phyloP scores from a whole-genome alignment of 495 filamentous ascomycete species.

The Umbilicaria muhlenbergii region DNA sequence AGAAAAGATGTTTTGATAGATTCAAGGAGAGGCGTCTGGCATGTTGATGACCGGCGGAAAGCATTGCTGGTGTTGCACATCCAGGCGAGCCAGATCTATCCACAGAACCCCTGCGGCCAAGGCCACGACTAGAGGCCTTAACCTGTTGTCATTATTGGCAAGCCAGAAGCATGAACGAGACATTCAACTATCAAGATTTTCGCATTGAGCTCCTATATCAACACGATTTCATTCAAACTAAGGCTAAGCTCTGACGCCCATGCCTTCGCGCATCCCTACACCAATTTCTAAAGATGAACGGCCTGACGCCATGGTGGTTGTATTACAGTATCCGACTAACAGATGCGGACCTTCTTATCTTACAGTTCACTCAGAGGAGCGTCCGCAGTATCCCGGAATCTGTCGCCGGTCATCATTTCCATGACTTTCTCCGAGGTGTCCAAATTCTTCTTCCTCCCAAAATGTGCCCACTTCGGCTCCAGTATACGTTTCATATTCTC shows the following conservation, averaged over 20 bases:
- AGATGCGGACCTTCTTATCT: no score
- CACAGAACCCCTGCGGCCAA: background rate
- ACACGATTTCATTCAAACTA: no score
- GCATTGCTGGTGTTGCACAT: slow-evolving; percentile 7
- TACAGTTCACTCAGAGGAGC: slow-evolving; percentile 1
- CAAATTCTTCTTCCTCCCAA: slow-evolving; percentile 38
- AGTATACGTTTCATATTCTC: slow-evolving; percentile 43
- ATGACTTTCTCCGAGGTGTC: slow-evolving; percentile 35
- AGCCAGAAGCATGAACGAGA: no score
- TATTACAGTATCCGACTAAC: slow-evolving; percentile 6
- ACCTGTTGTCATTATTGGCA: no score
- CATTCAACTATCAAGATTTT: no score
- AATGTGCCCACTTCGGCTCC: slow-evolving; percentile 44
- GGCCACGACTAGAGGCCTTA: no score
- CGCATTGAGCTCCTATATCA: no score
- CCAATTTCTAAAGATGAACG: no score
- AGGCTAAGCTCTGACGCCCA: no score
- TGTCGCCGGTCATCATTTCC: slow-evolving; percentile 37
- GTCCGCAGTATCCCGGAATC: slow-evolving; percentile 17
- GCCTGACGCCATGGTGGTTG: no score
- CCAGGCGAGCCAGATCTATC: background rate
- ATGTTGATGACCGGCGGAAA: background rate
- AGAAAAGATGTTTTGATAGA: no score
- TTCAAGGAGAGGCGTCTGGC: background rate
- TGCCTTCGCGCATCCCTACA: no score